Conservation (phyloP, 2,329 filamentous ascomycete genomes). For the Aureobasidium sp. region DNA sequence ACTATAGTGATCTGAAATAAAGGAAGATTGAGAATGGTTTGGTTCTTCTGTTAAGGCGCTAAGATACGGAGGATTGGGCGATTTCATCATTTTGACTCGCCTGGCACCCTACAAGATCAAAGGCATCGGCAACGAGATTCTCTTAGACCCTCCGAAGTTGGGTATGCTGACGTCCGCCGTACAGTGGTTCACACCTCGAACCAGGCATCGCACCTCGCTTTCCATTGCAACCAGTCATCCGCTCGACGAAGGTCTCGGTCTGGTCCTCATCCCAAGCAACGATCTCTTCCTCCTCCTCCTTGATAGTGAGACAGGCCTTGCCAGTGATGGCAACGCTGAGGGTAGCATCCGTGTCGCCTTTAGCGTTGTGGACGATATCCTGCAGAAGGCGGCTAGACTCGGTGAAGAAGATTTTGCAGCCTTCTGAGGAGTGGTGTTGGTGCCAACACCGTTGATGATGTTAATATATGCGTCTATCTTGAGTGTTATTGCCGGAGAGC, state of each 20-base stretch:
- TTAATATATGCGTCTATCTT: slow-evolving; percentile 59
- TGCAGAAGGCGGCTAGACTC: slow-evolving; percentile 25
- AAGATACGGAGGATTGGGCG: too few relatives aligned
- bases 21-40: too few relatives aligned
- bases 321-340: slow-evolving; percentile 23
- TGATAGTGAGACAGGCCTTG: slow-evolving; percentile 20
- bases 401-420: slow-evolving; percentile 27
- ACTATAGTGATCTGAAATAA: too few relatives aligned
- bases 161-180: neutral
- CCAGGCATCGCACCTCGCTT: too few relatives aligned
- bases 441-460: slow-evolving; percentile 21
- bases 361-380: slow-evolving; percentile 14
- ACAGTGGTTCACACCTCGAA: too few relatives aligned
- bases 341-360: slow-evolving; percentile 19
- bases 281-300: slow-evolving; percentile 19
- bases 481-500: slow-evolving; percentile 85
- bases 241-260: slow-evolving; percentile 20
- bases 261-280: slow-evolving; percentile 16
- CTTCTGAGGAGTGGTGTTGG: slow-evolving; percentile 23
- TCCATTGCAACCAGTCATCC: slow-evolving; percentile 8
- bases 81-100: too few relatives aligned
- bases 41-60: too few relatives aligned
- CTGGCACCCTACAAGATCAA: too few relatives aligned
- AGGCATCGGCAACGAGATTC: too few relatives aligned
- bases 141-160: neutral